Evolutionary conservation across 1,139 yeast genomes (phyloP), one percentile per base, ranked within the genome.

Genomic region (Yamadazyma songkhlaensis): DNA sequence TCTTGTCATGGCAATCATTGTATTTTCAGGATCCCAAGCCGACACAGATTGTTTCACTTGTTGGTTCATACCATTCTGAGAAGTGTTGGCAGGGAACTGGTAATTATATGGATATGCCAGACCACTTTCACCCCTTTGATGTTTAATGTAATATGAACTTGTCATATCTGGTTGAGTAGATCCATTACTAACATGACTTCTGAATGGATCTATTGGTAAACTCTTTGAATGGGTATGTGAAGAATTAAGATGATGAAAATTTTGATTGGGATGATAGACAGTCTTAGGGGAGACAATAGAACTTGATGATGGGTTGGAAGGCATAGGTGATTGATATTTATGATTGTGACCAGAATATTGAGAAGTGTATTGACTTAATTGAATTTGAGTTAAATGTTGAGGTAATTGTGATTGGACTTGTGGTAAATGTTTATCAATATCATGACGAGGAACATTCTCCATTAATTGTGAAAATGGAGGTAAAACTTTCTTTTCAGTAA

Each of bases 381-480:
- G 6, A 17, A 17, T 4, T 17, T 17, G 20, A 17, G 20, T 17
- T 6, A 17, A 17, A 17, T 17, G 13, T 25, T 3, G 28, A 25
- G 14, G 28, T 25, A 11, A 13, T 6, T 28, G 31, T 28, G 20
- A 12, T 10, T 27, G 15, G 14, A 13, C n/a, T 9, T 13, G 21
- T 27, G 17, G 6, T 4, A 14, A 9, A 8, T 29, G 25, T 9
- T 10, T 9, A 23, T 9, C 25, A 23, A 23, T 10, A 5, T 25
- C 12, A 15, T 28, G 25, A 7, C 4, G 14, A 7, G 35, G 32
- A 6, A 42, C n/a, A 26, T 24, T 35, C 24, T 43, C 44, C 14
- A 43, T 35, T 26, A 43, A 23, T 25, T 34, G 41, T 3, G 48
- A 41, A 40, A 45, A 43, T 5, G 45, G 40, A 5, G 48, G 48